phyloP scores from a whole-genome alignment of 805 yeast genomes.

The Blastobotrys attinorum region DNA sequence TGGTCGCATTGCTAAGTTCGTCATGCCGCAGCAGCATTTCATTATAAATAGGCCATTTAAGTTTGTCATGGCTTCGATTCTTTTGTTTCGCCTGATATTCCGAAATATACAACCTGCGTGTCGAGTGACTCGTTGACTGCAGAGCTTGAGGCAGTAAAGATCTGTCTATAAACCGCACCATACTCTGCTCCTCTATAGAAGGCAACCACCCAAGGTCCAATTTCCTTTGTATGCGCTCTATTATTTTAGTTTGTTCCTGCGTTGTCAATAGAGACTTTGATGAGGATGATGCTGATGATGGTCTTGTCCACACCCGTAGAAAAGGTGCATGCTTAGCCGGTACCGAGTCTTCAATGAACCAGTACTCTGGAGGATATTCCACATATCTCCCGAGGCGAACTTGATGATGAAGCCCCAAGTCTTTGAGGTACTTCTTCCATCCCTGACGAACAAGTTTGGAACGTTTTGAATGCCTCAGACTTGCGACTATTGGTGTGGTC shows the following conservation, averaged over 20 bases:
- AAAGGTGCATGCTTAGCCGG: background rate
- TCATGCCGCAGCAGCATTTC: conserved; percentile 1
- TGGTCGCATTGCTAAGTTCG: background rate
- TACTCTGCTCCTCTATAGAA: conserved; percentile 1
- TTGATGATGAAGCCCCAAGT: background rate
- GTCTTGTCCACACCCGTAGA: background rate
- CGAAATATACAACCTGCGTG: background rate
- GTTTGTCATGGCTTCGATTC: background rate
- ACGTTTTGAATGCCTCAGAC: background rate
- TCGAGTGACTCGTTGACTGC: background rate
- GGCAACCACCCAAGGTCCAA: conserved; percentile 6
- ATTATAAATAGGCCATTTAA: conserved; percentile 1
- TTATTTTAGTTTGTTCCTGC: background rate
- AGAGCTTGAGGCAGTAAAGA: background rate
- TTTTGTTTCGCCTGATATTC: background rate
- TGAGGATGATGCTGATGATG: background rate
- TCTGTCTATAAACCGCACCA: background rate
- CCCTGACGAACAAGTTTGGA: background rate
- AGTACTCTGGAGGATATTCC: background rate
- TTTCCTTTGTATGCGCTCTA: conserved; percentile 2
- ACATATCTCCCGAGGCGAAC: background rate
- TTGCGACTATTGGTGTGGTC: background rate
- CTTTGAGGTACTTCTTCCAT: background rate
- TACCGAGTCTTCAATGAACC: background rate
- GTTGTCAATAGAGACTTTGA: background rate